Evolutionary conservation across 148 eudicot genomes (phyloP).

Genomic region (Suaeda aralocaspica): DNA sequence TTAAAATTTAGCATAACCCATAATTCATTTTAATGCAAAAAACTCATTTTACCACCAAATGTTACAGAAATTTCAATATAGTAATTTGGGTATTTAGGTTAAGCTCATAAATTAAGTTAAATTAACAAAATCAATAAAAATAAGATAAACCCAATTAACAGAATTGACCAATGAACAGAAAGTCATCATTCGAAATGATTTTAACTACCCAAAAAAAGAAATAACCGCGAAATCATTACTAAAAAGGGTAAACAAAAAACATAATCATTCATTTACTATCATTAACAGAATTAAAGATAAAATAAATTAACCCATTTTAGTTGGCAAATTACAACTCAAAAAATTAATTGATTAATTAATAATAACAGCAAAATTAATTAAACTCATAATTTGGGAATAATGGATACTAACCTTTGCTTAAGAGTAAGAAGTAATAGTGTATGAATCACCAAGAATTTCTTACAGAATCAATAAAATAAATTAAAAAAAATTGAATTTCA

Average conservation of each 20-base stretch:
- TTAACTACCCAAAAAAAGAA: background rate
- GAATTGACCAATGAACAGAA: background rate
- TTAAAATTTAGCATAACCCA: background rate
- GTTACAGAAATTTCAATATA: background rate
- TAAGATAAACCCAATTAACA: slow-evolving; percentile 1
- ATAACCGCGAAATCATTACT: slow-evolving; percentile 1
- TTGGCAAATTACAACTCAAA: background rate
- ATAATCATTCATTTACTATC: slow-evolving; percentile 21
- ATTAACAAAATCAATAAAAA: no score
- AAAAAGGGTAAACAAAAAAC: slow-evolving; percentile 11
- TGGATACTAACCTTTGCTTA: background rate
- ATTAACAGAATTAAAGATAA: background rate
- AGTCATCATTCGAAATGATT: slow-evolving; percentile 18
- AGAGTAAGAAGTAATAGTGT: background rate
- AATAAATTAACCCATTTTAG: background rate
- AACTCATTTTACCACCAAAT: background rate
- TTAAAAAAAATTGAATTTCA: background rate
- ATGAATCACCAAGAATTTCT: background rate
- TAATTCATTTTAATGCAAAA: background rate
- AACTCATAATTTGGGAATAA: background rate
- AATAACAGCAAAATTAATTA: no score
- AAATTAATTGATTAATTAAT: no score
- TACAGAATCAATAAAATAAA: background rate
- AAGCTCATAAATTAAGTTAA: background rate
- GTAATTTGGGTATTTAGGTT: background rate